These are phyloP conservation scores for Medicago ruthenica DNA, from an alignment of 306 rosid species.

Conservation along the genomic window DNA sequence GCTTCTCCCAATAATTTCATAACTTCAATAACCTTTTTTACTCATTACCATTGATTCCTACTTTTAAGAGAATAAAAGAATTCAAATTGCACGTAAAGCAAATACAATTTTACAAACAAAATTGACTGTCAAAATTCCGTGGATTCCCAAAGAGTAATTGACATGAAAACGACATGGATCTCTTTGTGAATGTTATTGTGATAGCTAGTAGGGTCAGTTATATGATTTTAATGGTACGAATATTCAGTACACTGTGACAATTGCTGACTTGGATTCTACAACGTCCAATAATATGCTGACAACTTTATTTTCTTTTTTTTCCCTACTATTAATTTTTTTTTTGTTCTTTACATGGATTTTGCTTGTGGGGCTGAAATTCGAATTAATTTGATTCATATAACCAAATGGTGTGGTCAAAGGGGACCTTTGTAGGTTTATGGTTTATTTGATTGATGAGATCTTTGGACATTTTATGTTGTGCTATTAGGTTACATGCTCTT, in stretches of 20 bases:
- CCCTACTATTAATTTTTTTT: constrained; percentile 12
- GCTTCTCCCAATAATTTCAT: constrained; percentile 6
- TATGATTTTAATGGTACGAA: constrained; percentile 50
- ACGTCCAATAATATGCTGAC: constrained; percentile 53
- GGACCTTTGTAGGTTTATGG: constrained; percentile 59
- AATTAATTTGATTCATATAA: constrained; percentile 45
- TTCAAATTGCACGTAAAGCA: constrained; percentile 71
- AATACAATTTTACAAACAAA: constrained; percentile 53
- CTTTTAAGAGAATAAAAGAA: constrained; percentile 59
- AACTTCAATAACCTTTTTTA: constrained; percentile 23
- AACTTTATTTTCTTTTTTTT: constrained; percentile 10
- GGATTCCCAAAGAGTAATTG: constrained; percentile 63
- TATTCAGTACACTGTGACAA: constrained; percentile 47
- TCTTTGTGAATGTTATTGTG: constrained; percentile 53
- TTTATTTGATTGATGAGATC: constrained; percentile 57
- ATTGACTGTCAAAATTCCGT: constrained; percentile 66
- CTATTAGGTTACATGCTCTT: constrained; percentile 60
- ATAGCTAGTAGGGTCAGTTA: constrained; percentile 53
- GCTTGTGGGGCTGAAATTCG: constrained; percentile 43
- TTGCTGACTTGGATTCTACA: constrained; percentile 52
- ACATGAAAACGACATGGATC: constrained; percentile 64
- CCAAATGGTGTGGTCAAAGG: constrained; percentile 69
- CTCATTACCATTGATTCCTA: background rate
- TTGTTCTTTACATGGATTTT: constrained; percentile 42
- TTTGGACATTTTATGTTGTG: constrained; percentile 56